A percentile compares a stretch with the other conserved stretches of the same genome.
phyloP scores from a whole-genome alignment of 2,329 filamentous ascomycete species.

The Apiospora malaysiana region DNA sequence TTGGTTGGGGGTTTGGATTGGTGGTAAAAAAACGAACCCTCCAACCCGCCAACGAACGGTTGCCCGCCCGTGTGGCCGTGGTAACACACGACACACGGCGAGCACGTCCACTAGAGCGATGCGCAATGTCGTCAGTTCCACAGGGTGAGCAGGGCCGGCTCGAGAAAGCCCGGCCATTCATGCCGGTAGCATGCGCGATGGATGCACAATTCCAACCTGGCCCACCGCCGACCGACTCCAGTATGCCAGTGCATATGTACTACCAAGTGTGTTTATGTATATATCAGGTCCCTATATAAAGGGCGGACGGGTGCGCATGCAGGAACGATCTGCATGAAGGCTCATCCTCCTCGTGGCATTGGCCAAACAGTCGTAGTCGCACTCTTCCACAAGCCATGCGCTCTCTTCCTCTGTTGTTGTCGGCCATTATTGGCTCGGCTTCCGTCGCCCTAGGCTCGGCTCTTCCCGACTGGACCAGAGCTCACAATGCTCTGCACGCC shows the following conservation, averaged over 20 bases:
- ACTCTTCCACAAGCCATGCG: background rate
- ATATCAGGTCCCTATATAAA: background rate
- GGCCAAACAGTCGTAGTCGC: background rate
- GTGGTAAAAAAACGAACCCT: slow-evolving; percentile 14
- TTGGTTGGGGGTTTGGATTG: background rate
- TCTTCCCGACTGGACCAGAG: background rate
- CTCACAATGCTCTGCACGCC: background rate
- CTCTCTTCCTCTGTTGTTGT: background rate
- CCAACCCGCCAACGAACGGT: background rate
- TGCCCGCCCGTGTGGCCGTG: background rate
- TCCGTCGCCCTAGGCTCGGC: background rate
- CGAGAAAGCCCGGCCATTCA: background rate
- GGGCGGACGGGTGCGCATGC: background rate
- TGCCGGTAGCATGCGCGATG: background rate
- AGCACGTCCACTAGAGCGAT: background rate
- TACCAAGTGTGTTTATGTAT: background rate
- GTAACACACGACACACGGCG: background rate
- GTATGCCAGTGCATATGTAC: background rate
- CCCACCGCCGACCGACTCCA: background rate
- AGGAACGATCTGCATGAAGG: slow-evolving; percentile 9
- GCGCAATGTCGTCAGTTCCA: slow-evolving; percentile 11
- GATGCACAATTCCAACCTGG: too few relatives aligned
- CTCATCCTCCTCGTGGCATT: background rate
- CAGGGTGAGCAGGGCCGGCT: background rate
- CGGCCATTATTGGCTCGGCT: background rate